Conservation (phyloP, 257 asterid genomes). For the Primulina eburnea region DNA sequence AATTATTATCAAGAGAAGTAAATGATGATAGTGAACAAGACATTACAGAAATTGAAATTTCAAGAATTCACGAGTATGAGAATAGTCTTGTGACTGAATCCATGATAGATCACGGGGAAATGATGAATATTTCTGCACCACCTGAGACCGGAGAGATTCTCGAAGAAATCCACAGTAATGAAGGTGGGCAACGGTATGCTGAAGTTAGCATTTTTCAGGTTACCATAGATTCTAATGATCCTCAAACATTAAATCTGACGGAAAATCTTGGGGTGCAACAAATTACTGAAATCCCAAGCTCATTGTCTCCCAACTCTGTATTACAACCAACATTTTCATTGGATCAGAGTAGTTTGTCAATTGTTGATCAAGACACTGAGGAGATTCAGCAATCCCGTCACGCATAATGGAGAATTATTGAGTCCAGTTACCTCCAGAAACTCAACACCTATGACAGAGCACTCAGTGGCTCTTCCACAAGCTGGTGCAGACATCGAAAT, state of each 20-base stretch:
- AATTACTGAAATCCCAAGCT: slow-evolving; percentile 25
- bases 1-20: slow-evolving; percentile 35
- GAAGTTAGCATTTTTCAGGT: slow-evolving; percentile 17
- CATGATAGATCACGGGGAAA: not conserved
- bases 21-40: slow-evolving; percentile 33
- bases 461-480: slow-evolving; percentile 11
- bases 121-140: not conserved
- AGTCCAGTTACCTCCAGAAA: slow-evolving; percentile 17
- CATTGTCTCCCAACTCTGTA: slow-evolving; percentile 56
- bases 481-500: slow-evolving; percentile 18
- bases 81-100: not conserved
- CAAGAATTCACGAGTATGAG: slow-evolving; percentile 30
- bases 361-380: slow-evolving; percentile 34
- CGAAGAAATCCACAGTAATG: slow-evolving; percentile 24
- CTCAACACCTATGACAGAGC: slow-evolving; percentile 19
- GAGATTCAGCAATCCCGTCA: slow-evolving; percentile 31
- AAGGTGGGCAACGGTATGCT: slow-evolving; percentile 13
- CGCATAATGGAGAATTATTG: slow-evolving; percentile 14
- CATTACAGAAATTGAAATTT: slow-evolving; percentile 28
- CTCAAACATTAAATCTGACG: slow-evolving; percentile 12
- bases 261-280: slow-evolving; percentile 28
- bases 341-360: slow-evolving; percentile 33
- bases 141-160: slow-evolving; percentile 15
- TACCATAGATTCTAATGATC: slow-evolving; percentile 16
- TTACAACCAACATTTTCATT: slow-evolving; percentile 44